Evolutionary conservation across 108 stramenopile species (phyloP), one percentile per base, ranked within the genome.

Genomic region (Mediolabrus comicus): DNA sequence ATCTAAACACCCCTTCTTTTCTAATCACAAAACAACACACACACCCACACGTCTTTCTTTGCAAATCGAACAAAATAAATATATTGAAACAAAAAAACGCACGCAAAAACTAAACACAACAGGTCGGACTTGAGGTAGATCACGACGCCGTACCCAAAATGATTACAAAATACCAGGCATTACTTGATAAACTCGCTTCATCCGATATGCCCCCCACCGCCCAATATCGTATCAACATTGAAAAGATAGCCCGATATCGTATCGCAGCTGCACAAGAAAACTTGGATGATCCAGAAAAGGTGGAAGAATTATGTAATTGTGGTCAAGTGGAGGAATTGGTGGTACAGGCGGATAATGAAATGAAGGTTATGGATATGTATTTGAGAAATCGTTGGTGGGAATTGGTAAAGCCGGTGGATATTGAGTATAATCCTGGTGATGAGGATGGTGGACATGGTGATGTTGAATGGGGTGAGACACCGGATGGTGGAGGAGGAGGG

Each of bases 311-410:
- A 67, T 87, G 87, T 56, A 85, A 90, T 69, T 93, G 92, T 64
- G 95, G 95, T 39, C 95, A 96, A 67, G 92, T 96, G 62, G 95
- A 96, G 77, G 95, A 96, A 65, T 72, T 96, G 84, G 88, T 96
- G 31, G 78, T 90, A 49, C 92, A 93, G 76, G 95, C 95, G 33
- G 88, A 93, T 24, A 88, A 92, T 78, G 95, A 96, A 74, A 92
- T 96, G 92, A 75, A 68, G 32, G 95, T 93, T 26, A 67, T 93
- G 82, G 89, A 96, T 36, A 92, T 91, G 89, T 92, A 92, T 77
- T 69, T 92, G 62, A 82, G 74, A 63, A 83, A 86, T 72, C 83
- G 89, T 19, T 77, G 85, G 78, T 93, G 92, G 92, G 92, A 93
- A 65, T 56, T 78, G 38, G 81, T 84, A 11, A 81, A 79, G 59